Evolutionary conservation across 2,329 filamentous ascomycete species (phyloP).

Genomic region (Claviceps lovelessii): DNA sequence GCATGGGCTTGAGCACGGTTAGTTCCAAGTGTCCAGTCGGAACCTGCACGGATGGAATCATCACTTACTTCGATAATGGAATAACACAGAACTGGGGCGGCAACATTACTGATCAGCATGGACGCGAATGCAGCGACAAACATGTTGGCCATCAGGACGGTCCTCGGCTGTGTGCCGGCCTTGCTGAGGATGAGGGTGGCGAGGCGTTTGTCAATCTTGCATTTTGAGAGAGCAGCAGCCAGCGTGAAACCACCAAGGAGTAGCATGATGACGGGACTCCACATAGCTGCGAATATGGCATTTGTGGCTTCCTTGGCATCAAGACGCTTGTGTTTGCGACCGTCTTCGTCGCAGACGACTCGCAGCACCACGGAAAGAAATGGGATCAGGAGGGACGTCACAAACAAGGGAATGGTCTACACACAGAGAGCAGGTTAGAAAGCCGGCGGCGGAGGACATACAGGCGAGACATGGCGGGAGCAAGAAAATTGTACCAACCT

Average conservation of each 20-base stretch:
- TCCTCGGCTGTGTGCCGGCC: conserved; percentile 77
- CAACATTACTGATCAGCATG: conserved; percentile 99
- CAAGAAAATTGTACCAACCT: conserved; percentile 38
- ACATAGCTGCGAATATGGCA: conserved; percentile 90
- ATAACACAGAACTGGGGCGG: conserved; percentile 90
- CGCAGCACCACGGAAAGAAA: conserved; percentile 80
- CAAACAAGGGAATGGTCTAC: conserved; percentile 87
- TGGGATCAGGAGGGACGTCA: conserved; percentile 84
- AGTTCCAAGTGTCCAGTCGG: not conserved
- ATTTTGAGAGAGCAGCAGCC: conserved; percentile 87
- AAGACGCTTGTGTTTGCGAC: conserved; percentile 46
- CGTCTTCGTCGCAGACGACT: conserved; percentile 64
- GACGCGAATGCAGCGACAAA: conserved; percentile 94
- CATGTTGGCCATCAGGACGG: conserved; percentile 94
- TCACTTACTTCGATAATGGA: conserved; percentile 75
- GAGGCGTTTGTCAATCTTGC: conserved; percentile 94
- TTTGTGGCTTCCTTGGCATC: conserved; percentile 66
- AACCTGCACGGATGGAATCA: not conserved
- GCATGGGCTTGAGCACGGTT: conserved; percentile 51
- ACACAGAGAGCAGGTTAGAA: not conserved
- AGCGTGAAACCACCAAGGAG: conserved; percentile 91
- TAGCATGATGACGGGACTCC: conserved; percentile 98
- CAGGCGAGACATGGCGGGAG: not conserved
- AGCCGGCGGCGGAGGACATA: not conserved
- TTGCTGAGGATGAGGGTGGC: conserved; percentile 93